These are phyloP conservation scores for Cladophialophora exuberans DNA, from an alignment of 2,329 filamentous ascomycete genomes.

Conservation along the genomic window DNA sequence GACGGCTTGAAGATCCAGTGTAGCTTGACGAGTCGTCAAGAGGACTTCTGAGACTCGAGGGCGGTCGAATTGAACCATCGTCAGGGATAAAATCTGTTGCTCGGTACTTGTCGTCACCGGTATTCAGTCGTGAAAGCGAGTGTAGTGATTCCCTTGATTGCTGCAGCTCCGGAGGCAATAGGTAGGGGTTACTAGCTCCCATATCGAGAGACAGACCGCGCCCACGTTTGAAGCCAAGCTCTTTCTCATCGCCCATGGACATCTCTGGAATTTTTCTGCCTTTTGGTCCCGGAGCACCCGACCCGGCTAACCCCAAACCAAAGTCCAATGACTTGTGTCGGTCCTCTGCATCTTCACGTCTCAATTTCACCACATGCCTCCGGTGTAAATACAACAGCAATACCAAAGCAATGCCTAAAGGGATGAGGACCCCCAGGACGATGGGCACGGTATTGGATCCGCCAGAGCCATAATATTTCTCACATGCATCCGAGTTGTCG, in stretches of 20 bases:
- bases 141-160: constrained; percentile 83
- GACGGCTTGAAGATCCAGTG: constrained; percentile 50
- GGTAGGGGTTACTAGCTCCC: constrained; percentile 80
- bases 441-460: constrained; percentile 64
- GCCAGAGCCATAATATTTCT: constrained; percentile 18
- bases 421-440: constrained; percentile 72
- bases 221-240: constrained; percentile 33
- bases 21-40: constrained; percentile 57
- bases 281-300: constrained; percentile 44
- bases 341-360: constrained; percentile 78
- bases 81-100: constrained; percentile 59
- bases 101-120: constrained; percentile 84
- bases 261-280: constrained; percentile 52
- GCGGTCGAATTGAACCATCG: constrained; percentile 46
- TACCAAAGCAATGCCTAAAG: constrained; percentile 67
- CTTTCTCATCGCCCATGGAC: constrained; percentile 59
- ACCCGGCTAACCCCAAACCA: constrained; percentile 65
- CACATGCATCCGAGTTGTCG: constrained; percentile 24
- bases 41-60: constrained; percentile 39
- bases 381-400: constrained; percentile 79
- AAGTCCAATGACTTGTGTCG: constrained; percentile 93
- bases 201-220: constrained; percentile 65
- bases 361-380: constrained; percentile 71
- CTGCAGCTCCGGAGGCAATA: constrained; percentile 82
- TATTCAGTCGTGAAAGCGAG: constrained; percentile 76